These are phyloP conservation scores for Zoysia pacifica DNA, from an alignment of 176 grass and related monocot species.

Conservation along the genomic window DNA sequence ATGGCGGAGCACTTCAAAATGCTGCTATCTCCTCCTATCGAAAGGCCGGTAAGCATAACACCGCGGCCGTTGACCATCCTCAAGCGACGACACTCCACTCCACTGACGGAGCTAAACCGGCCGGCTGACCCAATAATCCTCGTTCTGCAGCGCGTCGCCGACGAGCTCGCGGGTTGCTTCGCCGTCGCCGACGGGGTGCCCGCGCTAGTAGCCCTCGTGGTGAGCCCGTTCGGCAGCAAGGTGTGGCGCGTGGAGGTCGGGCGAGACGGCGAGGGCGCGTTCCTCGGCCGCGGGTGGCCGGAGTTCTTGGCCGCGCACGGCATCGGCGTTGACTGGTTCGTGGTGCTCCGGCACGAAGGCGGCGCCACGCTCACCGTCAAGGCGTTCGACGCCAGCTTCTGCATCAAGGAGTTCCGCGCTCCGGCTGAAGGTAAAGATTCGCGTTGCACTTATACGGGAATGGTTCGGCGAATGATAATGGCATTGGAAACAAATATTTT, in stretches of 20 bases:
- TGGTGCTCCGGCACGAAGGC: conserved; percentile 39
- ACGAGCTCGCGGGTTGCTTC: conserved; percentile 28
- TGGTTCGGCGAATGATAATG: too few relatives aligned
- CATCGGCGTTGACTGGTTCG: conserved; percentile 21
- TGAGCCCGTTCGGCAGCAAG: conserved; percentile 32
- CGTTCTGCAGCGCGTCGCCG: conserved; percentile 25
- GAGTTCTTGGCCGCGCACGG: conserved; percentile 35
- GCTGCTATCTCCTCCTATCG: not conserved
- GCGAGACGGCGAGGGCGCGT: conserved; percentile 36
- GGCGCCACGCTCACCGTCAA: conserved; percentile 26
- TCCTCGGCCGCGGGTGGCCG: conserved; percentile 41
- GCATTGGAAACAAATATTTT: too few relatives aligned
- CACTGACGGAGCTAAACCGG: too few relatives aligned
- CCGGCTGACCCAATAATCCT: too few relatives aligned
- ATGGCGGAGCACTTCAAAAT: not conserved
- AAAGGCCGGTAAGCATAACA: not conserved
- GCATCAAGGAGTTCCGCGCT: conserved; percentile 11
- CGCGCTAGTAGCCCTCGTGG: not conserved
- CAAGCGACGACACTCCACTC: not conserved
- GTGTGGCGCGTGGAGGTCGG: conserved; percentile 32
- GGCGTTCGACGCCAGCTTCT: conserved; percentile 34
- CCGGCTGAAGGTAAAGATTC: not conserved
- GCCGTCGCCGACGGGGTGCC: not conserved
- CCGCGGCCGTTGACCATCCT: not conserved
- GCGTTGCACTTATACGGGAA: too few relatives aligned